Conservation (phyloP, 1,139 yeast genomes). For the Wickerhamomyces sp. region DNA sequence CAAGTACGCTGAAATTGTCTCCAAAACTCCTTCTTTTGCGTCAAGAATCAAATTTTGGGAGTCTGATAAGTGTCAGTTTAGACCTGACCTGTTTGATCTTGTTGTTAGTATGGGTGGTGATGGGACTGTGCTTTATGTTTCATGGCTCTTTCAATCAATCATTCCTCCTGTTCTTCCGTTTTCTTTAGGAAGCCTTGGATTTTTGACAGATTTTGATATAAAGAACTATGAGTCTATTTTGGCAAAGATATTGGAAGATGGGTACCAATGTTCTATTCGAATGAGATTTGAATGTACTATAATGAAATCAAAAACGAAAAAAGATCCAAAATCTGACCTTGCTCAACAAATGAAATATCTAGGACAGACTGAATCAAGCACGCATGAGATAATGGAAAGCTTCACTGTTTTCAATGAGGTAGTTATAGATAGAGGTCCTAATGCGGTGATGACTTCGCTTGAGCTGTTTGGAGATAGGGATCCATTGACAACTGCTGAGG, state of each 20-base stretch:
- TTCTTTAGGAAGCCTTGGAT: slow-evolving; percentile 81
- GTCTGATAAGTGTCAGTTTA: slow-evolving; percentile 42
- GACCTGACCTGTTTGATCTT: slow-evolving; percentile 52
- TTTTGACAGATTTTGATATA: slow-evolving; percentile 74
- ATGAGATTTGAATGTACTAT: slow-evolving; percentile 79
- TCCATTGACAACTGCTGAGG: slow-evolving; percentile 76
- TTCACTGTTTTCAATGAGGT: slow-evolving; percentile 79
- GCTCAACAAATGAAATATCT: slow-evolving; percentile 12
- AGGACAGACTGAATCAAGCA: slow-evolving; percentile 16
- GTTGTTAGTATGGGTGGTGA: slow-evolving; percentile 77
- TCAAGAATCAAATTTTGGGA: slow-evolving; percentile 54
- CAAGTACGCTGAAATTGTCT: slow-evolving; percentile 34
- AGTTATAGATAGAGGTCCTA: slow-evolving; percentile 80
- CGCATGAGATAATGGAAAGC: slow-evolving; percentile 31
- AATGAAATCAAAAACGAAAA: slow-evolving; percentile 32
- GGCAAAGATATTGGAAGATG: slow-evolving; percentile 48
- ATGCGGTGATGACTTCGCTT: slow-evolving; percentile 70
- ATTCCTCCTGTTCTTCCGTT: slow-evolving; percentile 86
- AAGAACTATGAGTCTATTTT: slow-evolving; percentile 49
- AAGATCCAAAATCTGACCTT: slow-evolving; percentile 16
- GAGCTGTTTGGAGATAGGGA: slow-evolving; percentile 77
- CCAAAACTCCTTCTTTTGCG: slow-evolving; percentile 30
- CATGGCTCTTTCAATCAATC: slow-evolving; percentile 52
- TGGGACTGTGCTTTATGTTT: slow-evolving; percentile 77
- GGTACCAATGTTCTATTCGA: slow-evolving; percentile 66